phyloP scores from a whole-genome alignment of 2,329 filamentous ascomycete genomes.

The Phyllosticta citrichinensis region DNA sequence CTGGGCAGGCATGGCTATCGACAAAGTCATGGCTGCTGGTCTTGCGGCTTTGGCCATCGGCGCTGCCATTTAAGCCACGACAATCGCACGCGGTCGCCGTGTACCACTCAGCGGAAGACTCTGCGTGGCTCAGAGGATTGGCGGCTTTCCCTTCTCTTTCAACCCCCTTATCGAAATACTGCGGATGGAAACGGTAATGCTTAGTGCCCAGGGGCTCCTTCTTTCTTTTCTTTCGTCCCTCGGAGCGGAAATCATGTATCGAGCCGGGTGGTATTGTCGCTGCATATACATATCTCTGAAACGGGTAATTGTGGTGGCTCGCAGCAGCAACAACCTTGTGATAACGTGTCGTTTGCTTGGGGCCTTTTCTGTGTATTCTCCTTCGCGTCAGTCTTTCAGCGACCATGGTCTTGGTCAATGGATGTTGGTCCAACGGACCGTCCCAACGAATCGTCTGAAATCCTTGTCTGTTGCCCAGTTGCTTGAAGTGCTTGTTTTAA shows the following conservation, averaged over 20 bases:
- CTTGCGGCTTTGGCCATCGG: background rate
- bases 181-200: background rate
- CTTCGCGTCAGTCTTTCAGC: too few relatives aligned
- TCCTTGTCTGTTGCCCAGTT: too few relatives aligned
- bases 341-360: too few relatives aligned
- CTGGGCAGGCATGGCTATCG: background rate
- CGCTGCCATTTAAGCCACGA: background rate
- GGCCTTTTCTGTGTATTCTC: too few relatives aligned
- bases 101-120: too few relatives aligned
- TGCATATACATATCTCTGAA: background rate
- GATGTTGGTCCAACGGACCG: too few relatives aligned
- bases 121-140: too few relatives aligned
- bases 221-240: background rate
- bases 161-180: background rate
- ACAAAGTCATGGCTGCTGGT: background rate
- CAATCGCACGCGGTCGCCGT: background rate
- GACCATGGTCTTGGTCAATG: too few relatives aligned
- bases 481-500: too few relatives aligned
- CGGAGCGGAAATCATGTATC: background rate
- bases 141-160: background rate
- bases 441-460: too few relatives aligned
- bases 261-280: background rate
- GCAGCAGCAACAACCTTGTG: too few relatives aligned
- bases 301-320: too few relatives aligned
- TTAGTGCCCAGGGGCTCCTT: background rate